phyloP scores from a whole-genome alignment of 352 stramenopile genomes.

The Phytophthora macrochlamydospora region DNA sequence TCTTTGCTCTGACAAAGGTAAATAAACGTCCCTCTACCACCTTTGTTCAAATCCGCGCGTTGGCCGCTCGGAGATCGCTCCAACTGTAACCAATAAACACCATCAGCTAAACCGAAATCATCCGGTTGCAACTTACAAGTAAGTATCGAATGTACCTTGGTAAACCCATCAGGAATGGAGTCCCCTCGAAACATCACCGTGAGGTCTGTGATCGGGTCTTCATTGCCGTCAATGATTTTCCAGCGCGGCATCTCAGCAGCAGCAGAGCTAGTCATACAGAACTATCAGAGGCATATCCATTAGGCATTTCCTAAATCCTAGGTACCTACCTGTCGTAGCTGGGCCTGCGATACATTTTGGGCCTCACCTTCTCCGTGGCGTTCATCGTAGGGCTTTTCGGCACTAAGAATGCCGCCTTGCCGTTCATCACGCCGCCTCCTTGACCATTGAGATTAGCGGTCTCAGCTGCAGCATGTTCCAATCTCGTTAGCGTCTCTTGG shows the following conservation, averaged over 20 bases:
- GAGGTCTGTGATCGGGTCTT: conserved; percentile 70
- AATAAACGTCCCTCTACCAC: conserved; percentile 75
- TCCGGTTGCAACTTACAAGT: not conserved
- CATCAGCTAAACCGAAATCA: not conserved
- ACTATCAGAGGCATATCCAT: too few relatives aligned
- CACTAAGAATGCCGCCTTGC: conserved; percentile 12
- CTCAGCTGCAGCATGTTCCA: conserved; percentile 19
- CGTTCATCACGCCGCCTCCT: conserved; percentile 1
- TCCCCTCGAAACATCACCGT: conserved; percentile 84
- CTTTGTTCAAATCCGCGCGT: conserved; percentile 83
- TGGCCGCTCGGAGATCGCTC: conserved; percentile 75
- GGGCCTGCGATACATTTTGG: conserved; percentile 34
- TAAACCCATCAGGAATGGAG: conserved; percentile 66
- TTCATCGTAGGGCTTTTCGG: conserved; percentile 58
- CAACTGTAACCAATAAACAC: conserved; percentile 40
- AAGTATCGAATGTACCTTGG: conserved; percentile 49
- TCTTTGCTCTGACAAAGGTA: conserved; percentile 78
- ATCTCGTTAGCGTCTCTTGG: conserved; percentile 46
- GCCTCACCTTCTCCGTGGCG: conserved; percentile 59
- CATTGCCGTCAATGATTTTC: conserved; percentile 52
- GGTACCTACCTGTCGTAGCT: conserved; percentile 38
- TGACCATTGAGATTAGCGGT: conserved; percentile 15
- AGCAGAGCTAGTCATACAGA: conserved; percentile 6
- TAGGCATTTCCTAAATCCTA: not conserved
- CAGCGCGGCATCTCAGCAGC: conserved; percentile 35